Evolutionary conservation across 257 asterid genomes (phyloP).

Genomic region (Jacaranda mimosifolia): DNA sequence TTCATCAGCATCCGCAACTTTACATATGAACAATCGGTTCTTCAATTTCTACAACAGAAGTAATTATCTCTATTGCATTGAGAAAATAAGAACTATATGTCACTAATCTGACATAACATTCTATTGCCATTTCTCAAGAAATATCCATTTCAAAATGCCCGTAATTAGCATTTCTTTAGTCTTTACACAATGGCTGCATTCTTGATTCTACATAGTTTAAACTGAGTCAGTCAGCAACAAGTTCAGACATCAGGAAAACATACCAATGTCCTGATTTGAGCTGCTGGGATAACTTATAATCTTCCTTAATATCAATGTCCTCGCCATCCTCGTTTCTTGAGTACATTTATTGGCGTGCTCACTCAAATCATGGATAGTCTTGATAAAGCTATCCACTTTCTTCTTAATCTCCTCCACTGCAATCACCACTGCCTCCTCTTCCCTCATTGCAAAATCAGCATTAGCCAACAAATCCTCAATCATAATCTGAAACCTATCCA

Average conservation of each 20-base stretch:
- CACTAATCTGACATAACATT: background rate
- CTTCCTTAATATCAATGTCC: slow-evolving; percentile 66
- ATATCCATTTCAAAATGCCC: slow-evolving; percentile 10
- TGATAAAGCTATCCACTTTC: slow-evolving; percentile 60
- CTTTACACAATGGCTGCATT: slow-evolving; percentile 15
- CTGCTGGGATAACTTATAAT: slow-evolving; percentile 62
- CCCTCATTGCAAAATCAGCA: slow-evolving; percentile 68
- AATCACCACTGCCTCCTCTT: slow-evolving; percentile 64
- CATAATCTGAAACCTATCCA: slow-evolving; percentile 60
- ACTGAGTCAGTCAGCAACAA: background rate
- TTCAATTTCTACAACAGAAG: slow-evolving; percentile 20
- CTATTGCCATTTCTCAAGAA: background rate
- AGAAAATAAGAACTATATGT: too few relatives aligned
- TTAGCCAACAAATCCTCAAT: slow-evolving; percentile 60
- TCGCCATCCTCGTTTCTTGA: slow-evolving; percentile 65
- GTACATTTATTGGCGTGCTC: slow-evolving; percentile 67
- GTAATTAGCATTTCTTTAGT: slow-evolving; percentile 21
- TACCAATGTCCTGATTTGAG: slow-evolving; percentile 55
- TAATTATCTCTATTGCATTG: background rate
- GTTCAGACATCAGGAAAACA: slow-evolving; percentile 51
- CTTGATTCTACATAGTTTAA: background rate
- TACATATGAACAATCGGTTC: background rate
- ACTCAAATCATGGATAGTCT: slow-evolving; percentile 64
- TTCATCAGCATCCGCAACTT: background rate
- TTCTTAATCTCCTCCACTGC: slow-evolving; percentile 73